These are phyloP conservation scores for Saccharomycopsis fermentans DNA, from an alignment of 805 yeast species.

Conservation along the genomic window DNA sequence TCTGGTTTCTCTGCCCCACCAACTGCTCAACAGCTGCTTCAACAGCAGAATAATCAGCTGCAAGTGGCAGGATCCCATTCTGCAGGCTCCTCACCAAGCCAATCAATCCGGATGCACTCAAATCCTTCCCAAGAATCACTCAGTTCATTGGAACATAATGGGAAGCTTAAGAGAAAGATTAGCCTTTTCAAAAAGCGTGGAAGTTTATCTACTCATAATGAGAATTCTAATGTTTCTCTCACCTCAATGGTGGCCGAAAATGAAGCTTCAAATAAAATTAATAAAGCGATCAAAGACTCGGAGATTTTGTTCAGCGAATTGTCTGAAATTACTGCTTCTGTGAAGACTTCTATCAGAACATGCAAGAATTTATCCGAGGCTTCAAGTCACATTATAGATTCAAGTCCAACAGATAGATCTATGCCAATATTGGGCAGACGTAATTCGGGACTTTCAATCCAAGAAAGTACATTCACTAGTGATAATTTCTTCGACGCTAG, in stretches of 20 bases:
- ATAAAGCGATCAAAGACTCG: not conserved
- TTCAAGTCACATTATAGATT: not conserved
- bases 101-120: not conserved
- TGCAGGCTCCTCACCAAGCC: not conserved
- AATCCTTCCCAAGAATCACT: not conserved
- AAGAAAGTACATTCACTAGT: constrained; percentile 26
- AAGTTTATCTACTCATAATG: not conserved
- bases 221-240: not conserved
- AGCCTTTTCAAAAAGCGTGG: not conserved
- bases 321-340: not conserved
- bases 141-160: not conserved
- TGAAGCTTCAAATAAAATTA: not conserved
- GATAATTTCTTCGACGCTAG: constrained; percentile 62
- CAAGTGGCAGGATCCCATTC: not conserved
- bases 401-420: not conserved
- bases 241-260: not conserved
- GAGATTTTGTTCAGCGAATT: not conserved
- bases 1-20: not conserved
- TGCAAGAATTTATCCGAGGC: not conserved
- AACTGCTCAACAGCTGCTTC: not conserved
- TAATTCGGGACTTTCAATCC: constrained; percentile 1
- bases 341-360: not conserved
- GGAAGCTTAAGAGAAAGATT: not conserved
- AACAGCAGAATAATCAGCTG: not conserved
- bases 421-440: not conserved